Evolutionary conservation across 1,139 yeast genomes (phyloP), one percentile per base, ranked within the genome.

Genomic region (Geotrichum reessii): DNA sequence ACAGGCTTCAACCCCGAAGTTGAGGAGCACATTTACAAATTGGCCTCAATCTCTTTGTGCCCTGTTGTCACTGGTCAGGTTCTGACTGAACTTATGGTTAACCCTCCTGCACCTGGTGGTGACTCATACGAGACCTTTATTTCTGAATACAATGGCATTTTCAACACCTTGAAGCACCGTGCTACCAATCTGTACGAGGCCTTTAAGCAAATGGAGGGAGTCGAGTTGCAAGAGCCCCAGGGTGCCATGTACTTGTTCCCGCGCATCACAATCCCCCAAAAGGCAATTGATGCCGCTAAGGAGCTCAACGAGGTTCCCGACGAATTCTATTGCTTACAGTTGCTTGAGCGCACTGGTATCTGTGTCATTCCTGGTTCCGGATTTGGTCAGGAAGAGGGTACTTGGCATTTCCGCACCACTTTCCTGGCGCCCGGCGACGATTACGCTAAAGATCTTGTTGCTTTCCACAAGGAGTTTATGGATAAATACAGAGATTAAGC

Each of bases 231-330:
- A 74, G 81, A 81, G 66, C 98, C 98, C 53, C 84, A 87, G 78
- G 99, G 99, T 65, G 98, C 99, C 50, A 93, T 93, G 99, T 93
- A 93, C 74, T 78, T 95, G 62, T 93, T 90, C 83, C 99, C 99
- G 46, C 80, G 77, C 63, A 77, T 93, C 64, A 72, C 81, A 52
- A 76, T 95, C 57, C 83, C 89, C 22, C 75, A 77, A 24, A 80
- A 79, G 65, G 90, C 92, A 24, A 78, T 82, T 57, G 78, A 76
- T 22, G 79, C 78, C 53, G 96, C 97, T 31, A 74, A 75, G 52
- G 77, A 78, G 56, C 71, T 73, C 42, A 82, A 81, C 28, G 78
- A 81, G 53, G 63, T 65, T 8, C 84, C 92, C 46, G 99, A 95
- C 72, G 97, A 88, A 70, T 81, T 87, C 64, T 95, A 93, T 76